phyloP scores from a whole-genome alignment of 2,329 filamentous ascomycete genomes.

The Colletotrichum magnum region DNA sequence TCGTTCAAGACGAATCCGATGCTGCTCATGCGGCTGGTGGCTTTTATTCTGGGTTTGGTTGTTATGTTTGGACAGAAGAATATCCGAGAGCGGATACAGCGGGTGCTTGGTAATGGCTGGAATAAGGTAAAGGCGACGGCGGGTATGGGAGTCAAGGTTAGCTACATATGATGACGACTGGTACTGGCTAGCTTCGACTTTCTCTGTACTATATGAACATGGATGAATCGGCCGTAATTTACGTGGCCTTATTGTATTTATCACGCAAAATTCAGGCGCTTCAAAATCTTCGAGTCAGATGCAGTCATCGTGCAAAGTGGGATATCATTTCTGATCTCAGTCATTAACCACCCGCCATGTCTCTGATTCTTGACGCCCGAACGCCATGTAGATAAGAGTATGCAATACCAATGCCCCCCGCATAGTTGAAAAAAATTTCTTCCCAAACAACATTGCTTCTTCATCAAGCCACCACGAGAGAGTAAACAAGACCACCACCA shows the following conservation, averaged over 20 bases:
- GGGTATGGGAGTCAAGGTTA: constrained; percentile 97
- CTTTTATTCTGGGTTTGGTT: constrained; percentile 85
- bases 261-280: constrained; percentile 2
- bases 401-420: constrained; percentile 34
- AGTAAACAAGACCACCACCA: constrained; percentile 11
- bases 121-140: constrained; percentile 86
- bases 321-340: constrained; percentile 21
- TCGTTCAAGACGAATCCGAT: constrained; percentile 70
- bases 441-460: constrained; percentile 39
- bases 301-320: constrained; percentile 4
- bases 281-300: constrained; percentile 1
- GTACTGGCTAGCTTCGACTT: constrained; percentile 38
- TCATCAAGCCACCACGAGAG: constrained; percentile 4
- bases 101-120: constrained; percentile 80
- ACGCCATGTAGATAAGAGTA: constrained; percentile 44
- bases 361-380: constrained; percentile 30
- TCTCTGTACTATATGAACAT: constrained; percentile 43
- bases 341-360: constrained; percentile 1
- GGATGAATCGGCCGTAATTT: constrained; percentile 30
- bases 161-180: constrained; percentile 79
- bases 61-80: constrained; percentile 82
- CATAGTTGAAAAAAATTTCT: background rate
- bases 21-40: constrained; percentile 73
- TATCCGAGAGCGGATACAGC: constrained; percentile 80
- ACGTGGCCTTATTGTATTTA: constrained; percentile 18